These are phyloP conservation scores for Termitomyces titanicus DNA, from an alignment of 768 basidiomycete genomes.

Conservation along the genomic window DNA sequence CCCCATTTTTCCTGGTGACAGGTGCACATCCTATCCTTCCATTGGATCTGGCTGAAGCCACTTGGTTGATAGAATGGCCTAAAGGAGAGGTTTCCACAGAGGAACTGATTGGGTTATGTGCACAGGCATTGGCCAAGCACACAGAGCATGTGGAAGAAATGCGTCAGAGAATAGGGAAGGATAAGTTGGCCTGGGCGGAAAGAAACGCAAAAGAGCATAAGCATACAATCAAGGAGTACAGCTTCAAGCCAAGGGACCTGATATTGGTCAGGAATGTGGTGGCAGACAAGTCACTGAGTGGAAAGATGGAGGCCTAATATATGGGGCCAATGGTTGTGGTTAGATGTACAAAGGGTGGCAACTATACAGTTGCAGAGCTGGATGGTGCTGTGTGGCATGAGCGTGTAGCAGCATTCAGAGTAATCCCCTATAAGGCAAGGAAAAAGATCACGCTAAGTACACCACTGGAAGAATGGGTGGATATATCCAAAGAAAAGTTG, in stretches of 20 bases:
- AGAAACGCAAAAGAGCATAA: constrained; percentile 18
- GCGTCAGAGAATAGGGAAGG: neutral
- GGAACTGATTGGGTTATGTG: neutral
- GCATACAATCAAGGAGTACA: constrained; percentile 18
- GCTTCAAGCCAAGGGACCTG: constrained; percentile 28
- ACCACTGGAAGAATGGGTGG: neutral
- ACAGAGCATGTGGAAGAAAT: neutral
- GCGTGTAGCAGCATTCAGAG: neutral
- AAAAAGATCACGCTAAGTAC: neutral
- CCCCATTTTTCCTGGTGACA: constrained; percentile 30
- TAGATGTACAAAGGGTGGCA: neutral
- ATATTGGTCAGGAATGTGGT: constrained; percentile 31
- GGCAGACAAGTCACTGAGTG: neutral
- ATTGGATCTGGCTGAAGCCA: constrained; percentile 25
- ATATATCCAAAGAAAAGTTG: neutral
- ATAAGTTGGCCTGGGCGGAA: neutral
- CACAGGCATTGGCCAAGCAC: neutral
- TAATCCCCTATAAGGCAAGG: neutral
- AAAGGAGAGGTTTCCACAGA: neutral
- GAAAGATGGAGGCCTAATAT: neutral
- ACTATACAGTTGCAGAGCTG: neutral
- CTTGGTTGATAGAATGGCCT: neutral
- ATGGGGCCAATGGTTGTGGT: neutral
- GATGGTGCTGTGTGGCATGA: neutral
- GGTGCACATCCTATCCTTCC: constrained; percentile 31